phyloP scores from a whole-genome alignment of 179 eudicot genomes.

The Corrigiola litoralis region DNA sequence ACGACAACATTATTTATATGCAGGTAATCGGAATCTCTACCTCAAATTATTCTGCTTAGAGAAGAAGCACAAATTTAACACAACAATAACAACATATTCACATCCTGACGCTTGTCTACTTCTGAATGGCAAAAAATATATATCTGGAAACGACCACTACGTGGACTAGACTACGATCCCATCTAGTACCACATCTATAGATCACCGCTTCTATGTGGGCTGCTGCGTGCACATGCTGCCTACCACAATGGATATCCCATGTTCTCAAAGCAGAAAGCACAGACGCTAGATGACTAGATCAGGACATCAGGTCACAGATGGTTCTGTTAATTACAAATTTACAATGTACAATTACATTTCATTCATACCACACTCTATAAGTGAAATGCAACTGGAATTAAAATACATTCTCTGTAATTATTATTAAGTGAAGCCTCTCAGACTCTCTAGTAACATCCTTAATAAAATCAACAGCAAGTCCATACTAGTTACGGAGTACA shows the following conservation, averaged over 20 bases:
- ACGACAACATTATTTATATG: neutral
- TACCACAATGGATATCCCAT: neutral
- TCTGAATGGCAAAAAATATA: neutral
- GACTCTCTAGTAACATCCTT: too few relatives aligned
- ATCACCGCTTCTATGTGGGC: neutral
- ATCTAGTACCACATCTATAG: neutral
- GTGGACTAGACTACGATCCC: neutral
- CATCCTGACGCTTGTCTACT: neutral
- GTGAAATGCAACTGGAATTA: too few relatives aligned
- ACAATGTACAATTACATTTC: too few relatives aligned
- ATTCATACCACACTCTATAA: too few relatives aligned
- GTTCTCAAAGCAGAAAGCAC: neutral
- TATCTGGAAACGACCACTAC: neutral
- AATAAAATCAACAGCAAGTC: too few relatives aligned
- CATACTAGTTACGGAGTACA: too few relatives aligned
- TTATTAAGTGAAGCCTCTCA: too few relatives aligned
- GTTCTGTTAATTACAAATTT: too few relatives aligned
- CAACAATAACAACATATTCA: neutral
- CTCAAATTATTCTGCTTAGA: neutral
- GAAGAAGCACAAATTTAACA: neutral
- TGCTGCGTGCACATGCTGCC: neutral
- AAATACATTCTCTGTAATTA: too few relatives aligned
- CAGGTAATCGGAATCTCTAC: neutral
- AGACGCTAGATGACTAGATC: too few relatives aligned
- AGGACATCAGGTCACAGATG: too few relatives aligned